Evolutionary conservation across 768 basidiomycete genomes (phyloP).

Genomic region (Hygrocybe coccinea): DNA sequence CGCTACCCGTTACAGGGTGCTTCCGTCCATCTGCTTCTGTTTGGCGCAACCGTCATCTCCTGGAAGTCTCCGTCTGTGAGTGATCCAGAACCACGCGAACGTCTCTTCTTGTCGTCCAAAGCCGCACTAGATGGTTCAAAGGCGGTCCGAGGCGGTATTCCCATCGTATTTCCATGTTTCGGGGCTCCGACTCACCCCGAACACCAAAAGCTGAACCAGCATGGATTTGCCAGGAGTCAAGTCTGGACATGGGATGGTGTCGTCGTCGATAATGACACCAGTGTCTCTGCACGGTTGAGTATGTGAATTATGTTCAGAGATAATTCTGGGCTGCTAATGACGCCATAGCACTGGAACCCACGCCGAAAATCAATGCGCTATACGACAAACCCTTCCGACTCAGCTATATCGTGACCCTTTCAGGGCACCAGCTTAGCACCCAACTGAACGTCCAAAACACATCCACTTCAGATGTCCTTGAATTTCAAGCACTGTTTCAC

Average conservation of each 20-base stretch:
- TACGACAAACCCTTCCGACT: slow-evolving; percentile 70
- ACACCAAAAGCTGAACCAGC: slow-evolving; percentile 69
- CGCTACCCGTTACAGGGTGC: slow-evolving; percentile 46
- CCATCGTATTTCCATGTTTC: slow-evolving; percentile 81
- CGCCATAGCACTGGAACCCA: slow-evolving; percentile 57
- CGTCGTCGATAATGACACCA: slow-evolving; percentile 61
- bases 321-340: neutral
- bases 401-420: slow-evolving; percentile 75
- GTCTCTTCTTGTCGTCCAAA: slow-evolving; percentile 79
- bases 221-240: slow-evolving; percentile 85
- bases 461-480: slow-evolving; percentile 47
- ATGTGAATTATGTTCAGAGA: slow-evolving; percentile 24
- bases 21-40: slow-evolving; percentile 60
- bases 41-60: slow-evolving; percentile 83
- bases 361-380: slow-evolving; percentile 46
- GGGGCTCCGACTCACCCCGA: slow-evolving; percentile 75
- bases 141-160: slow-evolving; percentile 56
- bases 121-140: slow-evolving; percentile 77
- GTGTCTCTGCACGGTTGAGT: slow-evolving; percentile 79
- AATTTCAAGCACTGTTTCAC: slow-evolving; percentile 93
- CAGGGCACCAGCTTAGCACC: slow-evolving; percentile 67
- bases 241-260: slow-evolving; percentile 64
- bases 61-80: slow-evolving; percentile 59
- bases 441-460: slow-evolving; percentile 78
- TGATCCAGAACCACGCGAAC: slow-evolving; percentile 45